Evolutionary conservation across 352 stramenopile genomes (phyloP).

Genomic region (Globisporangium middletonii): DNA sequence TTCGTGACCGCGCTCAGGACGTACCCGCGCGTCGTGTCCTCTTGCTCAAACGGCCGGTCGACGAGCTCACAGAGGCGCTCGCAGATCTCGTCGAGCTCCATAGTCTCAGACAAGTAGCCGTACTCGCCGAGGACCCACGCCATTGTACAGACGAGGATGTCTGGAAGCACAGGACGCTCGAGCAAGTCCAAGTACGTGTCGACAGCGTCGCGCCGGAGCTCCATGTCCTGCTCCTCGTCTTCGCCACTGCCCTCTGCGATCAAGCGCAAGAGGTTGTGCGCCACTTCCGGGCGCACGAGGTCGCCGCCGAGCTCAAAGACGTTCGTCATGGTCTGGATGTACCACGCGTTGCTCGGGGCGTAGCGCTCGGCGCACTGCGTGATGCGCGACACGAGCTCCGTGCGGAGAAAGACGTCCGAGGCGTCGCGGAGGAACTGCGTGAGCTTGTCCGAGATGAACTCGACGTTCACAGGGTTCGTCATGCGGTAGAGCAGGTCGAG

Average conservation of each 20-base stretch:
- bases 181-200: constrained; percentile 97
- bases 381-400: constrained; percentile 96
- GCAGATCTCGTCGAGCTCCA: constrained; percentile 93
- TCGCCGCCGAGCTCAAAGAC: constrained; percentile 95
- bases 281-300: constrained; percentile 95
- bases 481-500: constrained; percentile 96
- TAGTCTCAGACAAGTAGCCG: constrained; percentile 93
- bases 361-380: constrained; percentile 97
- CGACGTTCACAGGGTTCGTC: constrained; percentile 99
- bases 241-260: constrained; percentile 97
- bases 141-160: constrained; percentile 97
- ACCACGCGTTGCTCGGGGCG: constrained; percentile 98
- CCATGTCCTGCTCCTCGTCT: constrained; percentile 95
- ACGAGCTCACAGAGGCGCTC: constrained; percentile 93
- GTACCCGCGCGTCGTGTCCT: constrained; percentile 93
- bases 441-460: constrained; percentile 99
- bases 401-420: constrained; percentile 96
- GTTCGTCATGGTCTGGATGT: constrained; percentile 97
- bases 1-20: constrained; percentile 97
- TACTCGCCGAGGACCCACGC: constrained; percentile 99
- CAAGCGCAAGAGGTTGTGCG: constrained; percentile 97
- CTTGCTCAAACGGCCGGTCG: constrained; percentile 76
- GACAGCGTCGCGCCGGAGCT: constrained; percentile 94
- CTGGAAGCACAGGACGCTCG: constrained; percentile 91
- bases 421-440: constrained; percentile 94